Evolutionary conservation across 2,329 filamentous ascomycete species (phyloP).

Genomic region (Simplicillium aogashimaense): DNA sequence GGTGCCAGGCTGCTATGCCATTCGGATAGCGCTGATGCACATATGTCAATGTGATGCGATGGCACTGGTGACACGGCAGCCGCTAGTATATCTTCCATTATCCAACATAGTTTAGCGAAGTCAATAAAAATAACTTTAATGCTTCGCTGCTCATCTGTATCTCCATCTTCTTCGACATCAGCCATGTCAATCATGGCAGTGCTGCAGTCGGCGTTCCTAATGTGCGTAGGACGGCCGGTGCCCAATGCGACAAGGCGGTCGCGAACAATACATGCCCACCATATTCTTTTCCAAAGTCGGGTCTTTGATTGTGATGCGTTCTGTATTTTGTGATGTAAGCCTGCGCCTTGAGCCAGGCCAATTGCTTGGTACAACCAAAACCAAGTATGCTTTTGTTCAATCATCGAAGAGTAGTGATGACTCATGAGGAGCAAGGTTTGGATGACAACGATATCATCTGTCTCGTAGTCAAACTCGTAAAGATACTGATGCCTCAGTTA

Average conservation of each 20-base stretch:
- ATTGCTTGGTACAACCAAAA: conserved; percentile 12
- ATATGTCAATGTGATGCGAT: neutral
- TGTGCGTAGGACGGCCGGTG: conserved; percentile 11
- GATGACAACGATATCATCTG: conserved; percentile 9
- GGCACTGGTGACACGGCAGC: conserved; percentile 5
- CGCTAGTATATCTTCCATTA: conserved; percentile 10
- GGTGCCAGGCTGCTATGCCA: too few species aligned
- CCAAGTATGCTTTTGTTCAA: conserved; percentile 13
- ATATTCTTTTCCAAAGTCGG: conserved; percentile 10
- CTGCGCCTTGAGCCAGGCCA: conserved; percentile 9
- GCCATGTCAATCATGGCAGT: conserved; percentile 7
- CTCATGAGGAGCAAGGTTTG: conserved; percentile 11
- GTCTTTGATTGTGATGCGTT: conserved; percentile 5
- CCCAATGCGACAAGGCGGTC: conserved; percentile 11
- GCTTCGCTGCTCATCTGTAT: conserved; percentile 8
- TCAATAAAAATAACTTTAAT: conserved; percentile 11
- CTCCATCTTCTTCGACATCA: conserved; percentile 9
- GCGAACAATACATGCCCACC: conserved; percentile 11
- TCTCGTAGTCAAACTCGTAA: conserved; percentile 11
- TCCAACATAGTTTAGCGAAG: conserved; percentile 11
- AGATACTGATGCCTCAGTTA: conserved; percentile 5
- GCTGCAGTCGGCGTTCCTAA: conserved; percentile 12
- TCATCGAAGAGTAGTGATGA: conserved; percentile 12
- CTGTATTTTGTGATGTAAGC: conserved; percentile 7
- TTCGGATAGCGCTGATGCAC: too few species aligned